Base-by-base conservation (phyloP, 2,329 filamentous ascomycete genomes). In the Xylaria sp. region DNA sequence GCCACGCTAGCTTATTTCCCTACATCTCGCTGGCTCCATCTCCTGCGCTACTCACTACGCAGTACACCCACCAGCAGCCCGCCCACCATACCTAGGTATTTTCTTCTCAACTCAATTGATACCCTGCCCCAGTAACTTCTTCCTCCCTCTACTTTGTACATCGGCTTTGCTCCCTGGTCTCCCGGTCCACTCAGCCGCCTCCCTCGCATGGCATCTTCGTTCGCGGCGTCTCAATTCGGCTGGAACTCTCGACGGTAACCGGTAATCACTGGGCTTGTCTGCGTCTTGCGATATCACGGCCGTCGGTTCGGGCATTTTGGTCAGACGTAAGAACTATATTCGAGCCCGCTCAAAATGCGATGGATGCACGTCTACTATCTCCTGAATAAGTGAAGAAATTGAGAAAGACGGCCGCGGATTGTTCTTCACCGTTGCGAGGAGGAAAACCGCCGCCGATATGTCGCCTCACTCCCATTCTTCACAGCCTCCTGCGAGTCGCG, bases 381-480 rank as follows among this genome's bases (percentile, higher is more conserved):
- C 38, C 50, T 52, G 49, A 59, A 60, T 38, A 63, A 60, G 51
- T 63, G 59, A 62, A 60, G 56, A 57, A 45, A 56, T 39, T 44
- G 56, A 57, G 54, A 51, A 57, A 60, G 59, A 60, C 62, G 48
- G 34, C 29, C 44, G 46, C 48, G 39, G 55, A 21, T 18, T 60
- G 50, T 46, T 50, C 48, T 58, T 53, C 37, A 51, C 40, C 38
- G 44, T 21, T 50, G 40, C 22, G 44, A 55, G 54, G 48, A 58
- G 53, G 49, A 39, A n/a, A n/a, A n/a, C n/a, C 50, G 55, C 52
- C 57, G 55, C 45, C 24, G 65, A 59, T 20, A 69, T 69, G 67
- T 57, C 67, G 55, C 65, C 65, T 53, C 58, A 63, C 50, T 65
- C 63, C 54, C 63, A 59, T 56, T 61, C 61, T 51, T 66, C 66